A percentile compares a stretch with the other conserved stretches of the same genome.
These are phyloP conservation scores for Tricholoma bakamatsutake DNA, from an alignment of 768 basidiomycete species.

Conservation along the genomic window DNA sequence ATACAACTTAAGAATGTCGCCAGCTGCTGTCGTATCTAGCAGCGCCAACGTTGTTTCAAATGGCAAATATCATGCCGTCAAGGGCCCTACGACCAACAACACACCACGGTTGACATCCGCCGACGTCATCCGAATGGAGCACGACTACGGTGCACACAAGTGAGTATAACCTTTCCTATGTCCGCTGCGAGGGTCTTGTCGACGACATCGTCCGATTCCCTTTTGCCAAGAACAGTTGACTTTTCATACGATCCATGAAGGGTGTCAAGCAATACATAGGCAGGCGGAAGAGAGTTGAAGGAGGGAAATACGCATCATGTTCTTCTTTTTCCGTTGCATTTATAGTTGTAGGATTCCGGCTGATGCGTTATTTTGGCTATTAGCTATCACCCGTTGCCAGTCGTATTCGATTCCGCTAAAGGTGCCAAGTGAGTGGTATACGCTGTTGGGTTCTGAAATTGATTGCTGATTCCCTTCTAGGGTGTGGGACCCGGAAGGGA, in stretches of 20 bases:
- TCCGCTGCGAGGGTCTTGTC: slow-evolving; percentile 20
- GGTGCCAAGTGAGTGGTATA: slow-evolving; percentile 79
- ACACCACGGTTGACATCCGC: slow-evolving; percentile 43
- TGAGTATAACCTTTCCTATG: slow-evolving; percentile 36
- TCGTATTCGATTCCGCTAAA: slow-evolving; percentile 86
- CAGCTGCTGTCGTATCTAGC: slow-evolving; percentile 16
- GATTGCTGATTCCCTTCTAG: slow-evolving; percentile 22
- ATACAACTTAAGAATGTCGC: slow-evolving; percentile 18
- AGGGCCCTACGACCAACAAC: slow-evolving; percentile 4
- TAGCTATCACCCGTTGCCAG: slow-evolving; percentile 94
- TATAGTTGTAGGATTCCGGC: slow-evolving; percentile 19
- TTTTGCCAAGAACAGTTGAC: slow-evolving; percentile 18
- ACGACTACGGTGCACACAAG: slow-evolving; percentile 86
- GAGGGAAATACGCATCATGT: slow-evolving; percentile 12
- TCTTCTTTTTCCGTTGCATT: slow-evolving; percentile 17
- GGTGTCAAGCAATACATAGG: not conserved
- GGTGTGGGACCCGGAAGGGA: slow-evolving; percentile 94
- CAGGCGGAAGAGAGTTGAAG: slow-evolving; percentile 8
- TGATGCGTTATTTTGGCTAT: slow-evolving; percentile 42
- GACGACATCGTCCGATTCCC: slow-evolving; percentile 22
- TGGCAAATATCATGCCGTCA: slow-evolving; percentile 14
- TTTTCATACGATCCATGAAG: slow-evolving; percentile 11
- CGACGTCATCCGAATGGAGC: slow-evolving; percentile 74
- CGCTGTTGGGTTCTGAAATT: slow-evolving; percentile 20
- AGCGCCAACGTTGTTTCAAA: slow-evolving; percentile 20